Base-by-base conservation (phyloP, 1,139 yeast species). In the Zhuliangozyma blackwelliae region DNA sequence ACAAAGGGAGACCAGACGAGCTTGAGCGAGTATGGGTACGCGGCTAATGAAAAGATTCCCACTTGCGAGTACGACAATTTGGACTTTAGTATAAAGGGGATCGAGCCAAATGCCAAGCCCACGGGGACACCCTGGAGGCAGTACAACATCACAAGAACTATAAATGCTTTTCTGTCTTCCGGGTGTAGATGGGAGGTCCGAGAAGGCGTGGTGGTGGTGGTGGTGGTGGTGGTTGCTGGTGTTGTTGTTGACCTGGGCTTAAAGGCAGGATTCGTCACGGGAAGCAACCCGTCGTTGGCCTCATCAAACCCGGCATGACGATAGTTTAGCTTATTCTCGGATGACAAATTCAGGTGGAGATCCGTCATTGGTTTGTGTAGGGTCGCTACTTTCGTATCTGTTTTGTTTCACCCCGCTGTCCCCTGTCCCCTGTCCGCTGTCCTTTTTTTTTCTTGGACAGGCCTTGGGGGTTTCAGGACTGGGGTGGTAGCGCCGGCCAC, bases 1-100 rank as follows among this genome's bases (percentile, higher is more conserved):
- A 92, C 97, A 20, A 92, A 75, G 0, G 98, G 99, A 19, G 96
- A 86, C 98, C 98, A 92, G 33, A 92, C 61, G 40, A 92, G 72
- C 59, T 92, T 92, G 48, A 92, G 66, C 8, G 96, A 86, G 61
- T 92, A 92, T 1, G 99, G 98, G 54, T 92, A 94, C 5, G 96
- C 81, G 0, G 97, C 97, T 46, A 92, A 66, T 2, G 96, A 79
- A 57, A 94, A 94, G 5, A 90, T 57, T 0, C 97, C 98, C 9
- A 92, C 87, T 51, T 89, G 95, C 1, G 96, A 79, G 54, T 86
- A 92, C n/a, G 89, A 75, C 22, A 90, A 70, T 43, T 81, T 77
- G 9, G 92, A 76, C 57, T 92, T 92, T 40, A 94, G 68, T 26
- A 94, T 66, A 52, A 90, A 92, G 1, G 98, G 99, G n/a, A 92